Conservation (phyloP, 768 basidiomycete species). For the Mycena metata region DNA sequence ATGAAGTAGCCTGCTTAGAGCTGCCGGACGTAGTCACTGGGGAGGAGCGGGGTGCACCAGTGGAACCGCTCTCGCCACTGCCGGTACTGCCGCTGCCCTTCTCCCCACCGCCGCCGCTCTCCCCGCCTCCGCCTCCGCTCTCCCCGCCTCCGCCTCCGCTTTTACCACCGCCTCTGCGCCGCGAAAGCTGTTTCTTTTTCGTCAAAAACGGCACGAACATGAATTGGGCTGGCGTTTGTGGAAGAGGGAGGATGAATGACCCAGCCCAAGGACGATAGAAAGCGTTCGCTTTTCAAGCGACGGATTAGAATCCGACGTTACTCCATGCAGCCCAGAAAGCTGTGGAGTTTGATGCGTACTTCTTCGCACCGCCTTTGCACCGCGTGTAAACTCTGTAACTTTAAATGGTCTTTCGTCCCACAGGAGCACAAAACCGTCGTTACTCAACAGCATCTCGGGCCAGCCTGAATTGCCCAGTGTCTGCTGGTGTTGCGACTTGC, state of each 20-base stretch:
- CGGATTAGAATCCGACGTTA: too few species aligned
- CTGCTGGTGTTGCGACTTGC: too few species aligned
- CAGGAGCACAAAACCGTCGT: too few species aligned
- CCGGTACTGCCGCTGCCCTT: neutral
- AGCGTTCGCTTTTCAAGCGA: too few species aligned
- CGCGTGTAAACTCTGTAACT: too few species aligned
- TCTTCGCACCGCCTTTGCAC: too few species aligned
- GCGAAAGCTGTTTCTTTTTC: slow-evolving; percentile 18
- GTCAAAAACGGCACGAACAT: slow-evolving; percentile 36
- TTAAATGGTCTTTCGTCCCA: too few species aligned
- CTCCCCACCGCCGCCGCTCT: neutral
- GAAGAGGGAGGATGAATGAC: neutral
- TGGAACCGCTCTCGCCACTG: neutral
- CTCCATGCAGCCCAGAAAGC: too few species aligned
- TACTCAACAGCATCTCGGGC: too few species aligned
- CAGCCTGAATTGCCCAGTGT: too few species aligned
- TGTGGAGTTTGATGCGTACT: too few species aligned
- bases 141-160: slow-evolving; percentile 3
- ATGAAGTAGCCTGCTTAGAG: slow-evolving; percentile 43
- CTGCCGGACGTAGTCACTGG: neutral
- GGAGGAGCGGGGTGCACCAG: slow-evolving; percentile 9
- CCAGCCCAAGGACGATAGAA: too few species aligned
- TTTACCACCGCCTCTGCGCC: slow-evolving; percentile 32
- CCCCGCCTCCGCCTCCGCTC: slow-evolving; percentile 7
- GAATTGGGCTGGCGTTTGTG: neutral